Evolutionary conservation across 2,329 filamentous ascomycete species (phyloP), one percentile per base, ranked within the genome.

Genomic region (Talaromyces sp.): DNA sequence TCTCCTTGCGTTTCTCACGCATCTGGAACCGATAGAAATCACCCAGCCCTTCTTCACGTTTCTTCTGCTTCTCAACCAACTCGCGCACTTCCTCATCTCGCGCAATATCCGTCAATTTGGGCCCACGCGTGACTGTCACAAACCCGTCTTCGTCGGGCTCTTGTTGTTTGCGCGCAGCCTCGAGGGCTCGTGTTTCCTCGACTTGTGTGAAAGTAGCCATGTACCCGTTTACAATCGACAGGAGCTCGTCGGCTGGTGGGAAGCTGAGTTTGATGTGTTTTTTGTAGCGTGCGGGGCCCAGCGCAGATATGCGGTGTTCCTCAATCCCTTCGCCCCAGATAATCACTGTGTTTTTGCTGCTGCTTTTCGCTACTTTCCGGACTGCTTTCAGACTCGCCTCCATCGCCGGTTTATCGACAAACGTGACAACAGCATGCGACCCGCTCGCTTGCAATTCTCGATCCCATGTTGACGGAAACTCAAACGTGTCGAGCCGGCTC

Each of bases 91-190:
- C 91, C 66, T 88, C 88, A 63, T 86, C 82, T 58, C 87, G 84
- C 1, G 90, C 92, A 1, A 90, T 87, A n/a, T 88, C 89, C 7
- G 82, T 82, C 61, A 88, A 81, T 62, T 83, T 82, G 43, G 90
- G 89, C 27, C 92, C 92, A 58, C 90, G 84, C 1, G 88, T 89
- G 26, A 99, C 94, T 3, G 92, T 97, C 54, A 97, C 84, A 72
- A 99, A 99, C 1, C 94, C 94, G 74, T 99, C 94, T 70, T 91
- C 92, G 73, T 99, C 94, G 0, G 93, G 91, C 68, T 91, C 87
- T 66, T 89, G 88, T 62, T 90, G 86, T 63, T 88, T 79, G 59
- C 83, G 71, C 77, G 88, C 70, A 80, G 82, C 77, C 79, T 87
- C 65, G 70, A 82, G 66, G 80, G 87, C 75, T 80, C 88, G 76